phyloP scores from a whole-genome alignment of 305 asterid genomes.

The Ruellia speciosa region DNA sequence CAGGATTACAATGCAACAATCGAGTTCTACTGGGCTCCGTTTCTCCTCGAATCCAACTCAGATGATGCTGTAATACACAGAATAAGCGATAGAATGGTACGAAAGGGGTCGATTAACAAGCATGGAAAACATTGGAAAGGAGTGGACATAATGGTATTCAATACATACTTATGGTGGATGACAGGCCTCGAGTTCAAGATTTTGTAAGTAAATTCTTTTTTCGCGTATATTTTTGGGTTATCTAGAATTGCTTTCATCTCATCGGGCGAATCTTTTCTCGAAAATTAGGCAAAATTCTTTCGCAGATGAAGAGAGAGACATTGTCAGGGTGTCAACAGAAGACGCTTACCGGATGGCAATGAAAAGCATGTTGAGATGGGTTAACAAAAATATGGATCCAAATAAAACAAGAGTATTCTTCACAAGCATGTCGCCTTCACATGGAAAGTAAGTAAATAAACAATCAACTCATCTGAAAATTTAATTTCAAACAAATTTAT shows the following conservation, averaged over 20 bases:
- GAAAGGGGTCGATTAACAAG: conserved; percentile 69
- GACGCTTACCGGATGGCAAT: conserved; percentile 58
- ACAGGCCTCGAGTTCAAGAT: conserved; percentile 46
- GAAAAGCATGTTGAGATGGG: conserved; percentile 57
- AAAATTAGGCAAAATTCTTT: conserved; percentile 41
- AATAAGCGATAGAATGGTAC: conserved; percentile 47
- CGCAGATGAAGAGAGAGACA: conserved; percentile 40
- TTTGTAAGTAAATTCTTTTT: conserved; percentile 30
- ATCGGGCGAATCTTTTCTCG: neutral
- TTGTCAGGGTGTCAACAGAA: conserved; percentile 39
- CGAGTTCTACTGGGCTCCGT: conserved; percentile 95
- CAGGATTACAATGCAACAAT: conserved; percentile 76
- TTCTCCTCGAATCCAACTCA: conserved; percentile 75
- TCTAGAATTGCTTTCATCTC: neutral
- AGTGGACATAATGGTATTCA: conserved; percentile 67
- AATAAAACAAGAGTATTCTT: conserved; percentile 49
- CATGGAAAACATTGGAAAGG: conserved; percentile 89
- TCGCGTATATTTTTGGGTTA: too few relatives aligned
- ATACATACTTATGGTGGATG: conserved; percentile 89
- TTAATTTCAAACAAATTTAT: too few relatives aligned
- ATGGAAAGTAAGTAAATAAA: conserved; percentile 38
- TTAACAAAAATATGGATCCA: conserved; percentile 45
- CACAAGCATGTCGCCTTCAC: conserved; percentile 78
- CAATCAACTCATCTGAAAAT: neutral
- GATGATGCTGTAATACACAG: conserved; percentile 60